Evolutionary conservation across 768 basidiomycete species (phyloP), one percentile per base, ranked within the genome.

Genomic region (Lanmaoa rubissima): DNA sequence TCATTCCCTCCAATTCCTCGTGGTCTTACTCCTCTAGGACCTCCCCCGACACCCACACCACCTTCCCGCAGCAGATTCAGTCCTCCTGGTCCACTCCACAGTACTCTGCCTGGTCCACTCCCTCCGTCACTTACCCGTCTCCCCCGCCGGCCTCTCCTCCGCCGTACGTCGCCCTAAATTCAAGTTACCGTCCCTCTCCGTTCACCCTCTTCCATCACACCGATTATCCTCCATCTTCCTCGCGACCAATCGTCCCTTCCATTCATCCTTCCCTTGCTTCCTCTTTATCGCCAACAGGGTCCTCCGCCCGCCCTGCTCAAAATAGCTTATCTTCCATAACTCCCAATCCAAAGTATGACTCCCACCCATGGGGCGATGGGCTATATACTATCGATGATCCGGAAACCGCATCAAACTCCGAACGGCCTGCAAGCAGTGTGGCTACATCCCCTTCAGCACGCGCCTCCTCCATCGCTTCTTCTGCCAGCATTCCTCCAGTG

Each of bases 401-500:
- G 51, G 68, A 69, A 47, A 65, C 71, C 36, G 59, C 66, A 68
- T 65, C 71, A 45, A 69, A 73, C 68, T 71, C 70, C 61, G 62
- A 72, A 66, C 65, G 66, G 54, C 70, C 70, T 48, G 69, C 60
- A 58, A 69, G 67, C 69, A 73, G 62, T 61, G 65, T 68, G 50
- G 70, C 68, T n/a, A 57, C 72, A 16, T 73, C 70, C 61, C 70
- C 72, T 62, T 72, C 72, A 0, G 67, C 66, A 67, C 70, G 70
- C 61, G 66, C 70, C 16, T 70, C 70, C n/a, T 73, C 70, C 53
- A 69, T 70, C 57, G 57, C 66, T n/a, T 64, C 73, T 39, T 64
- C 72, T 35, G 34, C 61, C 48, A 64, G 71, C 49, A 50, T 70
- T 31, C 61, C 62, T 36, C 66, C 61, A n/a, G 69, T 74, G 0